These are phyloP conservation scores for Cytidiella melzeri DNA, from an alignment of 768 basidiomycete species.

Conservation along the genomic window DNA sequence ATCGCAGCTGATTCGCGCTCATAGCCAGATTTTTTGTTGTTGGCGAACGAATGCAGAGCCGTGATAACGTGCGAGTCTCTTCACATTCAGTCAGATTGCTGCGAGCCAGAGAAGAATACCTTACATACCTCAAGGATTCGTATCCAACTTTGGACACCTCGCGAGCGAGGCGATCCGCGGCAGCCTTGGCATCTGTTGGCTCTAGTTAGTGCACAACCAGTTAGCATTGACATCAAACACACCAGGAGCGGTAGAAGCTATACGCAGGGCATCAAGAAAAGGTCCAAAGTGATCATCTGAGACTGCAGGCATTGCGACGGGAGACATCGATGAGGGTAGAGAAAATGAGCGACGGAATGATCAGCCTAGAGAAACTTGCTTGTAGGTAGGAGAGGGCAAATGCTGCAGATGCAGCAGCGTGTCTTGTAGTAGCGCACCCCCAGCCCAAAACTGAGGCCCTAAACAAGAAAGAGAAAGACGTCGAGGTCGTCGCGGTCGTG, in stretches of 20 bases:
- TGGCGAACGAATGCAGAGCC: slow-evolving; percentile 61
- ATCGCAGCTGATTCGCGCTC: slow-evolving; percentile 86
- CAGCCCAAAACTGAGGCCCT: too few relatives aligned
- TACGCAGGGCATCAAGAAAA: slow-evolving; percentile 35
- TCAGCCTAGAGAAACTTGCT: too few relatives aligned
- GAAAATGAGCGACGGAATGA: too few relatives aligned
- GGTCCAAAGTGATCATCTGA: slow-evolving; percentile 38
- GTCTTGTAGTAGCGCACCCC: too few relatives aligned
- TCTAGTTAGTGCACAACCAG: background rate
- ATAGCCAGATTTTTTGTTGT: slow-evolving; percentile 82
- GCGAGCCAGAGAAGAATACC: slow-evolving; percentile 15
- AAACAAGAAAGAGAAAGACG: too few relatives aligned
- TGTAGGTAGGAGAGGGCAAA: slow-evolving; percentile 2
- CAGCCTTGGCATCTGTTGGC: slow-evolving; percentile 69
- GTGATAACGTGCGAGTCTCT: slow-evolving; percentile 61
- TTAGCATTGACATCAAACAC: slow-evolving; percentile 8
- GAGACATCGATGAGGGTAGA: slow-evolving; percentile 38
- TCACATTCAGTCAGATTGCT: slow-evolving; percentile 6
- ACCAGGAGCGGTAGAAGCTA: slow-evolving; percentile 35
- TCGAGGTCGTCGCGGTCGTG: too few relatives aligned
- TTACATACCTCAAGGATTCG: slow-evolving; percentile 51
- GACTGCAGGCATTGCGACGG: slow-evolving; percentile 42
- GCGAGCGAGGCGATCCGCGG: slow-evolving; percentile 74
- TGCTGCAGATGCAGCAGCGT: background rate
- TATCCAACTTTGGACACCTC: slow-evolving; percentile 60